Base-by-base conservation (phyloP, 495 filamentous ascomycete genomes). In the Neurospora sp. region DNA sequence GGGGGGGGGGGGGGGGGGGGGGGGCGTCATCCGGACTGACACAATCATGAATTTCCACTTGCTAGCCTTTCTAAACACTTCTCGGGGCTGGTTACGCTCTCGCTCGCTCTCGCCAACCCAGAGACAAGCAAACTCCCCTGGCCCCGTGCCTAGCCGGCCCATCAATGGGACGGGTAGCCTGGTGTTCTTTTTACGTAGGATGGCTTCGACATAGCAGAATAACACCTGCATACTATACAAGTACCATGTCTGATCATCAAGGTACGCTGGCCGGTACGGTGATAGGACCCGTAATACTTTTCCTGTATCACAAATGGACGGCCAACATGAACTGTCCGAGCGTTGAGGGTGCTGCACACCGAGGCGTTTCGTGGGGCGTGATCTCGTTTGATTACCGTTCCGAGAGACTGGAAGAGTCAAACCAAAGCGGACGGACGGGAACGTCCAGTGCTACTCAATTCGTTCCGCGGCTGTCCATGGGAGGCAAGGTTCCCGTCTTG, bases 371-470 rank as follows among this genome's bases (percentile, higher is more conserved):
- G 54, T 34, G 54, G 54, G 48, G 48, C 48, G 21, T 59, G 48
- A 31, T 75, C 71, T 78, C 72, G 71, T 74, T 75, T 76, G 42
- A 77, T 69, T 73, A 79, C 77, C 74, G 76, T 77, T 79, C 79
- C 80, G 74, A 78, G 78, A 69, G 70, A 73, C 77, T 79, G 79
- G 80, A 78, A 71, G 45, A 73, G 37, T 70, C 34, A n/a, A 39
- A 36, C 59, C 34, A 70, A 69, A 69, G 39, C 71, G 71, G 71
- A 21, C 28, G 59, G 36, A 37, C 21, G 24, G 62, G 34, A 70
- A 42, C 66, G 7, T 45, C 42, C 43, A 43, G 17, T 38, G 48
- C 24, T 59, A 59, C 48, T 31, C 2, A 59, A 28, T 13, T 5
- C 54, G 28, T 36, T 66, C 28, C 28, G 54, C 54, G 54, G 54